Evolutionary conservation across 164 flowering plant genomes (phyloP).

Genomic region (Annona squamosa): DNA sequence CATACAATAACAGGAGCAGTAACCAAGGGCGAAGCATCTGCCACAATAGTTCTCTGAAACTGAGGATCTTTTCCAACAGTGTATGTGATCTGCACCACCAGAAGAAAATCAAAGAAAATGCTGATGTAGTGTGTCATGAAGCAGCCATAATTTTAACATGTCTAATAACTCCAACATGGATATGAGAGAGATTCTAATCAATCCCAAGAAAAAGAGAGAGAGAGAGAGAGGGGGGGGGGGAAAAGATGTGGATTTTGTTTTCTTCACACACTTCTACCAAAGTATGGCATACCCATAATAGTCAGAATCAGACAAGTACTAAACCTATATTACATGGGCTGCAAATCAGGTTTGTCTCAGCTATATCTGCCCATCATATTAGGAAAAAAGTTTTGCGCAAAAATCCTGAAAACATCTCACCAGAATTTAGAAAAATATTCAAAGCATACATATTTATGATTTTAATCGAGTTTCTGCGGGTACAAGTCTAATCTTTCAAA

Average conservation of each 20-base stretch:
- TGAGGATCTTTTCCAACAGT: slow-evolving; percentile 85
- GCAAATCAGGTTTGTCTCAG: too few relatives aligned
- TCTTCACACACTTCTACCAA: background rate
- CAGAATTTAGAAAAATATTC: too few relatives aligned
- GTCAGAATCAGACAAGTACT: too few relatives aligned
- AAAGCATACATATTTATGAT: too few relatives aligned
- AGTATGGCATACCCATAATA: background rate
- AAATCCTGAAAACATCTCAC: too few relatives aligned
- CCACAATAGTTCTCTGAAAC: slow-evolving; percentile 49
- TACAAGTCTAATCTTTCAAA: too few relatives aligned
- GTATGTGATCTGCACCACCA: slow-evolving; percentile 57
- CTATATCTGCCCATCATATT: too few relatives aligned
- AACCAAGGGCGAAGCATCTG: slow-evolving; percentile 59
- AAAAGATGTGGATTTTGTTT: background rate
- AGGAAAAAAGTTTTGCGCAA: too few relatives aligned
- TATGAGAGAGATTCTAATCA: background rate
- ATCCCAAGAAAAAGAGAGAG: background rate
- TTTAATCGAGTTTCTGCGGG: too few relatives aligned
- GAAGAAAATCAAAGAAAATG: background rate
- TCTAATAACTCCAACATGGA: background rate
- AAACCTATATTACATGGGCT: too few relatives aligned
- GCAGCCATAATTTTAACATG: slow-evolving; percentile 2
- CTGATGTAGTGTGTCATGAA: slow-evolving; percentile 1
- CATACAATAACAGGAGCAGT: slow-evolving; percentile 72
- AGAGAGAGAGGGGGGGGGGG: too few relatives aligned